Evolutionary conservation across 2,329 filamentous ascomycete species (phyloP), one percentile per base, ranked within the genome.

Genomic region (Metarhizium anisopliae): DNA sequence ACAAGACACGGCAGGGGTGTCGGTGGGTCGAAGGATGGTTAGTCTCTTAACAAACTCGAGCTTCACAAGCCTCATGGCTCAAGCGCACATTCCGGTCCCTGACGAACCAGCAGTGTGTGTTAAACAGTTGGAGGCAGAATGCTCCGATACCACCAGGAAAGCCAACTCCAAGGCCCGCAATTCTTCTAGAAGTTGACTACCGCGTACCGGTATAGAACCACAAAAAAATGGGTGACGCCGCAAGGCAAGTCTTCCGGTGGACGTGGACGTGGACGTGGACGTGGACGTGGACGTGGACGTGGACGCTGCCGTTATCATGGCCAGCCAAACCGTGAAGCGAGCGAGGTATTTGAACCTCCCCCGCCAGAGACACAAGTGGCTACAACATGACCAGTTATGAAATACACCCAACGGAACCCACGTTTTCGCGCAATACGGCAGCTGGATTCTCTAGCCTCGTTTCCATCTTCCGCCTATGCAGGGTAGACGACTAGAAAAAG

Each of bases 171-270:
- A 59, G 63, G 59, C 62, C 62, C 61, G 62, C 61, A 62, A 52
- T 51, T 63, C 66, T 69, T 69, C 67, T 67, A 69, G 67, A 69
- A 69, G 43, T 10, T 36, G 59, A 55, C 59, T 59, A 57, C 51
- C 58, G n/a, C 42, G 40, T 13, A 63, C 65, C 59, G 56, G 61
- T 59, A 60, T 60, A 58, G 50, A 58, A 6, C 43, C 32, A 11
- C 25, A 25, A 25, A 25, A 25, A 25, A 25, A 25, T 25, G 25
- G 25, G 25, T 4, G 25, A 25, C 25, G 25, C 25, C 25, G 3
- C 25, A 25, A 25, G 25, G 25, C 25, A 25, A 25, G 25, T 25
- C 25, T 25, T 25, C 25, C 25, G 25, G 25, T 25, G 25, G 25
- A 25, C 25, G 32, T 35, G 32, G 32, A 25, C 25, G 25, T 25